phyloP scores from a whole-genome alignment of 2,329 filamentous ascomycete genomes.

The Dothideomycetes sp. region DNA sequence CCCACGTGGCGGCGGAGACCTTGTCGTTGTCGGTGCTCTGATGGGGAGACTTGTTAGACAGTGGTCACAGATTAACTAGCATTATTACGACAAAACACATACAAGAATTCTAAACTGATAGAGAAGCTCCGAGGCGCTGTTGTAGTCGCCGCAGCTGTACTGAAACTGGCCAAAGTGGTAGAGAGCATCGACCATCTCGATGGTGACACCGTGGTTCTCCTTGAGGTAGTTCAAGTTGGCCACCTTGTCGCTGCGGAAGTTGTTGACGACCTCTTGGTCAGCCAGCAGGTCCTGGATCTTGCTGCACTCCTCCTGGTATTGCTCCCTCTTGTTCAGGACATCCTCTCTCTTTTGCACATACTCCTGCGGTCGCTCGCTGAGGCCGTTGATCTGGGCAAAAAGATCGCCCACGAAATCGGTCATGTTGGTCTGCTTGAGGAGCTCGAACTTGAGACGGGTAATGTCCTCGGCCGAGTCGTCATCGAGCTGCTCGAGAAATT shows the following conservation, averaged over 20 bases:
- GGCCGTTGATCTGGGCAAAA: slow-evolving; percentile 78
- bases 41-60: slow-evolving; percentile 6
- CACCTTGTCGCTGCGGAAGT: slow-evolving; percentile 90
- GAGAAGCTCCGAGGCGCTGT: slow-evolving; percentile 77
- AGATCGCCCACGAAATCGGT: slow-evolving; percentile 91
- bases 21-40: slow-evolving; percentile 94
- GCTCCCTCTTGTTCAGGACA: slow-evolving; percentile 70
- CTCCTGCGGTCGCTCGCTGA: slow-evolving; percentile 68
- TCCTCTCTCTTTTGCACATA: slow-evolving; percentile 83
- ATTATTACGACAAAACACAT: no score
- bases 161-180: slow-evolving; percentile 96
- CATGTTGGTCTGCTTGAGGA: slow-evolving; percentile 98
- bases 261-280: slow-evolving; percentile 80
- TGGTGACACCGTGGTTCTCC: slow-evolving; percentile 88
- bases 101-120: slow-evolving; percentile 92
- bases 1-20: slow-evolving; percentile 91
- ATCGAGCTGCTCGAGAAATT: slow-evolving; percentile 73
- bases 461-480: slow-evolving; percentile 60
- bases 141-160: slow-evolving; percentile 95
- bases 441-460: slow-evolving; percentile 78
- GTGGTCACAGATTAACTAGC: no score
- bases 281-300: slow-evolving; percentile 81
- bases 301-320: slow-evolving; percentile 75
- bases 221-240: slow-evolving; percentile 98
- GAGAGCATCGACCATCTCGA: slow-evolving; percentile 90